These are phyloP conservation scores for Isoetes taiwanensis DNA, from an alignment of 75 land plant species.

Conservation along the genomic window DNA sequence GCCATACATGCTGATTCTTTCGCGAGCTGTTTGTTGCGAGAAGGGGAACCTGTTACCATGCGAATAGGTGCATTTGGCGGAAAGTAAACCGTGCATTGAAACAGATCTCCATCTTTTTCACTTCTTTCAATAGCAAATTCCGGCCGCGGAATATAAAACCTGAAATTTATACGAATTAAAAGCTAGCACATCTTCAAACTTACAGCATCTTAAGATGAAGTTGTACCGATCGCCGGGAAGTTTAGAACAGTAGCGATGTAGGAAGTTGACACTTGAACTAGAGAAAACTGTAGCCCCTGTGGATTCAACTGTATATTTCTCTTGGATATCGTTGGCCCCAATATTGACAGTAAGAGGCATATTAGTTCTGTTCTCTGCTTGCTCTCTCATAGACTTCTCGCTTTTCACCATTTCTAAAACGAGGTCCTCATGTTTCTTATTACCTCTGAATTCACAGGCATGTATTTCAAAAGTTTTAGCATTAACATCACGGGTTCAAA, in stretches of 20 bases:
- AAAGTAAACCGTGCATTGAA: slow-evolving; percentile 45
- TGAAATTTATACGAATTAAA: slow-evolving; percentile 10
- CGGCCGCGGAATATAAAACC: slow-evolving; percentile 68
- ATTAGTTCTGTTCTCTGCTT: slow-evolving; percentile 39
- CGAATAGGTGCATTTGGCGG: slow-evolving; percentile 76
- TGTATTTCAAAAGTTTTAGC: too few relatives aligned
- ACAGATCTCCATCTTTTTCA: slow-evolving; percentile 8
- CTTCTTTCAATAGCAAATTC: slow-evolving; percentile 20
- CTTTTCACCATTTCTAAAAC: slow-evolving; percentile 44
- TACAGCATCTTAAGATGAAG: not conserved
- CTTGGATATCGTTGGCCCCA: not conserved
- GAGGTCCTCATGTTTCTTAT: slow-evolving; percentile 39
- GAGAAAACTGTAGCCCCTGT: slow-evolving; percentile 58
- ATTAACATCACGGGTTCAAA: too few relatives aligned
- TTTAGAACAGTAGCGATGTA: slow-evolving; percentile 49
- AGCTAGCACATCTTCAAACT: not conserved
- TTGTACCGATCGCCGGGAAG: slow-evolving; percentile 65
- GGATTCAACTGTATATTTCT: slow-evolving; percentile 29
- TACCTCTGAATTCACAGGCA: slow-evolving; percentile 66
- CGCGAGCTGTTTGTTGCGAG: slow-evolving; percentile 23
- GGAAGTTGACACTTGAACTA: slow-evolving; percentile 48
- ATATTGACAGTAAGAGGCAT: slow-evolving; percentile 12
- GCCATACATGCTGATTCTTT: slow-evolving; percentile 78
- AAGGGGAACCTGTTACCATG: slow-evolving; percentile 38
- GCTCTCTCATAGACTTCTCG: slow-evolving; percentile 54